Evolutionary conservation across 208 protist species (phyloP).

Genomic region (Leishmania tarentolae): DNA sequence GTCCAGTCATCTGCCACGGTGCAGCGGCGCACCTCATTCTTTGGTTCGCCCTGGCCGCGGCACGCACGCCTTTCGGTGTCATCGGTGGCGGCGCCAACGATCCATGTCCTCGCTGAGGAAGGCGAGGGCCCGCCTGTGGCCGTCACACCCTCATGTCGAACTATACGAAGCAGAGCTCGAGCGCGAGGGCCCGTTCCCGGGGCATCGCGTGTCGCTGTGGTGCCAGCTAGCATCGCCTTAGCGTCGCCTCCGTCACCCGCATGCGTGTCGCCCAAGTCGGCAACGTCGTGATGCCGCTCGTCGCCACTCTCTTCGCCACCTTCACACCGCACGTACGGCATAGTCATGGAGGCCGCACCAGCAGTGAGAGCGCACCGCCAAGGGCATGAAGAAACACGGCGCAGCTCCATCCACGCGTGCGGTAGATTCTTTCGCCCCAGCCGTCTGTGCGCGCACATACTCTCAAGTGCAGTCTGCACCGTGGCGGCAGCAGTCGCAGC

Average conservation of each 20-base stretch:
- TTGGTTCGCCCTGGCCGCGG: not conserved
- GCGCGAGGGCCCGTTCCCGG: not conserved
- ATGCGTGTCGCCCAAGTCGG: not conserved
- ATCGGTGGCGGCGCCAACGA: not conserved
- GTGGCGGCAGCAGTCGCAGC: not conserved
- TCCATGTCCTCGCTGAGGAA: not conserved
- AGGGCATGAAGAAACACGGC: not conserved
- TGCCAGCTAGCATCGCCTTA: not conserved
- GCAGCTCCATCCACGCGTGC: not conserved
- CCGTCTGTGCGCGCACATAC: constrained; percentile 3
- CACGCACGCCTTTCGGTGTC: not conserved
- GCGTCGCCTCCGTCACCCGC: too few species aligned
- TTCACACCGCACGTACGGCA: not conserved
- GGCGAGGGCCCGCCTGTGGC: not conserved
- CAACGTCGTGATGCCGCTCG: not conserved
- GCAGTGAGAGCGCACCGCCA: constrained; percentile 37
- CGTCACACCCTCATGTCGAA: constrained; percentile 3
- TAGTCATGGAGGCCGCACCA: constrained; percentile 26
- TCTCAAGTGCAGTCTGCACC: not conserved
- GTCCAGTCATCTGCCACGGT: not conserved
- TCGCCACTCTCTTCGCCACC: not conserved
- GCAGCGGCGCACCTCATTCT: not conserved
- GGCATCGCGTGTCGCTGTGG: not conserved
- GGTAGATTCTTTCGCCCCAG: not conserved
- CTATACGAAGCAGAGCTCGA: not conserved